These are phyloP conservation scores for Eutrema japonicum DNA, from an alignment of 345 rosid species.

Conservation along the genomic window DNA sequence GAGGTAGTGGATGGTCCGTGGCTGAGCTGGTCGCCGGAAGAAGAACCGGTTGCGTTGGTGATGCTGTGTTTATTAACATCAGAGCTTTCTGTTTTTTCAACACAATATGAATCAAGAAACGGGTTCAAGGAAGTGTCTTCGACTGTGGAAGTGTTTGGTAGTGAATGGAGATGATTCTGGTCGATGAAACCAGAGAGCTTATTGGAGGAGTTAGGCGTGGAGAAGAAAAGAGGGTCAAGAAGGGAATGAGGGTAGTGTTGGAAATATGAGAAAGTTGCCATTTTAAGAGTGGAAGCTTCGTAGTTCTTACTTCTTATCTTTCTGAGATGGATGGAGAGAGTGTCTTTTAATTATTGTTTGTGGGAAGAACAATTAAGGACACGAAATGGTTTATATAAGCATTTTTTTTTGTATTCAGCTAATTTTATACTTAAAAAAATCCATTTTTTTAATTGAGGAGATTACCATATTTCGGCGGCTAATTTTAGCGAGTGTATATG, in stretches of 20 bases:
- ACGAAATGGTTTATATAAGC: conserved; percentile 33
- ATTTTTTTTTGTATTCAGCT: not conserved
- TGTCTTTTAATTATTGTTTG: conserved; percentile 8
- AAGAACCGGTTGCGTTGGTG: conserved; percentile 40
- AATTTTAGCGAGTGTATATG: too few species aligned
- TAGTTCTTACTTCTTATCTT: conserved; percentile 12
- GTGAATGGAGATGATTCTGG: conserved; percentile 37
- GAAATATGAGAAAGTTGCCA: conserved; percentile 64
- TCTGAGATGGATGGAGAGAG: not conserved
- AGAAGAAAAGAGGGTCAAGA: conserved; percentile 53
- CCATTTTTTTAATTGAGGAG: not conserved
- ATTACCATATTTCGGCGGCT: conserved; percentile 12
- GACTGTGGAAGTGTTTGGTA: conserved; percentile 24
- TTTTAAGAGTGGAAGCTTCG: conserved; percentile 38
- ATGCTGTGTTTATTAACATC: conserved; percentile 50
- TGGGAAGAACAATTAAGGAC: conserved; percentile 28
- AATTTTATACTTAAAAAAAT: not conserved
- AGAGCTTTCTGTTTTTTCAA: conserved; percentile 44
- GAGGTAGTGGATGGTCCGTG: conserved; percentile 38
- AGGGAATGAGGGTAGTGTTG: conserved; percentile 53
- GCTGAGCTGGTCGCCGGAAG: conserved; percentile 34
- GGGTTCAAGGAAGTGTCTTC: conserved; percentile 38
- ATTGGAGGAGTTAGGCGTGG: conserved; percentile 33
- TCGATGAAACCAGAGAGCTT: conserved; percentile 39
- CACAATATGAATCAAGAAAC: conserved; percentile 40